phyloP scores from a whole-genome alignment of 2,329 filamentous ascomycete species.

The Berkeleyomyces rouxiae region DNA sequence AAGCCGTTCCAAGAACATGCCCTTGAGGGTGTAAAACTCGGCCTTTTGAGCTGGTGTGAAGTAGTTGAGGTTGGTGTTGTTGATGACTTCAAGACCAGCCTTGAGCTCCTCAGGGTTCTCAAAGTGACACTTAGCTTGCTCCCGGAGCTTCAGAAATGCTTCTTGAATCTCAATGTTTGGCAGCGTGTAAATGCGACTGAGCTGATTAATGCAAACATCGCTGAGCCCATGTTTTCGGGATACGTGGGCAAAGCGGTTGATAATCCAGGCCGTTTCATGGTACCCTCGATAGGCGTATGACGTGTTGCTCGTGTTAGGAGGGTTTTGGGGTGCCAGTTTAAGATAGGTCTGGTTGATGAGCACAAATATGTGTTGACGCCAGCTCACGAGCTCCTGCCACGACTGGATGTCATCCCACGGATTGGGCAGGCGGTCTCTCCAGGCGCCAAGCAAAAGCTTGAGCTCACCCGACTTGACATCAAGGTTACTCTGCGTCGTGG shows the following conservation, averaged over 20 bases:
- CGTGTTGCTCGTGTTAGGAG: constrained; percentile 66
- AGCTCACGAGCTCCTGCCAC: constrained; percentile 98
- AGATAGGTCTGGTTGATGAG: constrained; percentile 93
- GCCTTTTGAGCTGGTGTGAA: constrained; percentile 93
- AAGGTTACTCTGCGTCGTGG: constrained; percentile 69
- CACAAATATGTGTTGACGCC: constrained; percentile 97
- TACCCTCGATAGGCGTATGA: constrained; percentile 95
- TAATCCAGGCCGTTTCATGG: constrained; percentile 99
- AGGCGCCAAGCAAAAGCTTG: constrained; percentile 82
- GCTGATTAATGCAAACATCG: constrained; percentile 91
- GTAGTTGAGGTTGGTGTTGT: constrained; percentile 98
- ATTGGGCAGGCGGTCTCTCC: constrained; percentile 89
- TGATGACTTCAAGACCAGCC: constrained; percentile 91
- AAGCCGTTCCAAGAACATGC: constrained; percentile 95
- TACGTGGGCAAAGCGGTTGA: constrained; percentile 96
- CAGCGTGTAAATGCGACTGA: constrained; percentile 94
- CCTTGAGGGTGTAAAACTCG: constrained; percentile 97
- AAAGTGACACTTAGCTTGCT: constrained; percentile 97
- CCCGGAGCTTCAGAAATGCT: constrained; percentile 92
- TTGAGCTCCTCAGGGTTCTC: constrained; percentile 86
- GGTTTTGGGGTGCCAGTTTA: constrained; percentile 57
- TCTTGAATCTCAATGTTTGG: constrained; percentile 99
- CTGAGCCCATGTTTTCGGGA: constrained; percentile 92
- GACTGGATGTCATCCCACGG: constrained; percentile 99
- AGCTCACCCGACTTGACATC: constrained; percentile 92